These are phyloP conservation scores for Paratinospora sagittata DNA, from an alignment of 164 flowering plant genomes.

Conservation along the genomic window DNA sequence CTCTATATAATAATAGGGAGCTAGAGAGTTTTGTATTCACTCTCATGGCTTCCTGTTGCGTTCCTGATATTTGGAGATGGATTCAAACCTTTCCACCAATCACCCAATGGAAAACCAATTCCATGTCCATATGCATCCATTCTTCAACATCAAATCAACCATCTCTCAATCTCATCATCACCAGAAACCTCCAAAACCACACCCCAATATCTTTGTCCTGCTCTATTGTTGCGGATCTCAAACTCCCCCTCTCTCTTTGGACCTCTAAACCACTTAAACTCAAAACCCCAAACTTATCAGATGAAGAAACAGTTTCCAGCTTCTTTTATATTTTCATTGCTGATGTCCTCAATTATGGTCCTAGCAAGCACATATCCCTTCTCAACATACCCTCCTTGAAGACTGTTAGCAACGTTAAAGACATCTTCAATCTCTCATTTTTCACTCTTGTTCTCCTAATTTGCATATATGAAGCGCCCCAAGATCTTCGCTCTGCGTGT, in stretches of 20 bases:
- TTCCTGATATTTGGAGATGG: constrained; percentile 66
- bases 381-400: constrained; percentile 33
- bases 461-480: constrained; percentile 82
- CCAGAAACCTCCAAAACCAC: constrained; percentile 29
- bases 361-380: constrained; percentile 25
- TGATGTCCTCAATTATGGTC: constrained; percentile 48
- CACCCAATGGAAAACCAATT: constrained; percentile 44
- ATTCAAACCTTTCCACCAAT: constrained; percentile 63
- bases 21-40: neutral
- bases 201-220: constrained; percentile 25
- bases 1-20: neutral
- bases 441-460: constrained; percentile 51
- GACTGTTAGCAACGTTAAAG: constrained; percentile 28
- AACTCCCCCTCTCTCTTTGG: constrained; percentile 66
- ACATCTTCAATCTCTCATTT: constrained; percentile 56
- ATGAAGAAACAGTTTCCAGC: constrained; percentile 26
- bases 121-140: constrained; percentile 51
- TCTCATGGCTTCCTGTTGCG: constrained; percentile 38
- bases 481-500: constrained; percentile 47
- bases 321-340: constrained; percentile 42
- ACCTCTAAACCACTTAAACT: constrained; percentile 48
- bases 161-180: constrained; percentile 46
- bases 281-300: constrained; percentile 22
- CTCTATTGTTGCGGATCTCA: constrained; percentile 53
- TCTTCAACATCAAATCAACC: constrained; percentile 48